A percentile compares a stretch with the other conserved stretches of the same genome.
Conservation (phyloP, 2,329 filamentous ascomycete species). For the Pyricularia grisea region DNA sequence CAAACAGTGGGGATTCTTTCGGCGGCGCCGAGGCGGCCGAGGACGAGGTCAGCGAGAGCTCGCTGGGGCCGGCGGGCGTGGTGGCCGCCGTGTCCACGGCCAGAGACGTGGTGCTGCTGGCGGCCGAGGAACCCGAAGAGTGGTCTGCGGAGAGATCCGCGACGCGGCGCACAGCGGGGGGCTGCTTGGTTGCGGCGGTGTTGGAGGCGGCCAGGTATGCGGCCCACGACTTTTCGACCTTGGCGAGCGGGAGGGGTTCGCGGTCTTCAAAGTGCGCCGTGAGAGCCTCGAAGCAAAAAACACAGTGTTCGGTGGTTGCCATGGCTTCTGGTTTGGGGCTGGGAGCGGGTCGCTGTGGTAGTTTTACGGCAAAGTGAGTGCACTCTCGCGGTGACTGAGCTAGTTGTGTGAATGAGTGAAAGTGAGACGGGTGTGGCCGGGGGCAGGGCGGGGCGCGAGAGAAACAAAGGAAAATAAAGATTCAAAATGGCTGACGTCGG, state of each 20-base stretch:
- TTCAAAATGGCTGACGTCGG: neutral
- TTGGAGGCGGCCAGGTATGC: constrained; percentile 21
- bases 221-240: constrained; percentile 59
- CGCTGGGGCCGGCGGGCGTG: constrained; percentile 11
- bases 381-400: neutral
- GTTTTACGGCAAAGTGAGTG: neutral
- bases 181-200: constrained; percentile 20
- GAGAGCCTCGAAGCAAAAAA: constrained; percentile 87
- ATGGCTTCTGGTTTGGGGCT: constrained; percentile 35
- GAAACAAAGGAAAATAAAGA: neutral
- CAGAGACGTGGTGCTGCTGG: constrained; percentile 19
- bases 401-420: neutral
- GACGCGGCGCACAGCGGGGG: constrained; percentile 33
- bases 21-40: constrained; percentile 23
- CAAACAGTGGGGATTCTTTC: constrained; percentile 69
- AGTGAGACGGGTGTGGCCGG: neutral
- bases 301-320: constrained; percentile 79
- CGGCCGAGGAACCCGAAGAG: constrained; percentile 16
- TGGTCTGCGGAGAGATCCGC: constrained; percentile 24
- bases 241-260: constrained; percentile 54
- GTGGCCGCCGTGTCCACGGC: constrained; percentile 16
- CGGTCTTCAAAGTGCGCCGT: constrained; percentile 64
- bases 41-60: constrained; percentile 9
- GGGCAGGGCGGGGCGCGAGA: neutral
- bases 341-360: neutral